phyloP scores from a whole-genome alignment of 2,329 filamentous ascomycete genomes.

The Alternaria novae-zelandiae region DNA sequence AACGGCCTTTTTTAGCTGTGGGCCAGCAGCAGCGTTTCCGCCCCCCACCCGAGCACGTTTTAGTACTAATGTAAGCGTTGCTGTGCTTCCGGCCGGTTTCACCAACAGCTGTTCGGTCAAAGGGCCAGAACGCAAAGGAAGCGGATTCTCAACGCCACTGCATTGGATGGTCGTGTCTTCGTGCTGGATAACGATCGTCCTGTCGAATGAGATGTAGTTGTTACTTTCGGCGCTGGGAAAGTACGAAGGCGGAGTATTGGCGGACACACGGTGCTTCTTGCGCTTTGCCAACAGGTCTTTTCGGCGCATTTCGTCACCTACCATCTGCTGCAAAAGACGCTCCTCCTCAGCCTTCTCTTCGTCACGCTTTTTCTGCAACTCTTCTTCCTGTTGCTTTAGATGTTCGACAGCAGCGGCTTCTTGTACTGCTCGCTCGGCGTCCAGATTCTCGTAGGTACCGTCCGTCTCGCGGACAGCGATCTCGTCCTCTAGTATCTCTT shows the following conservation, averaged over 20 bases:
- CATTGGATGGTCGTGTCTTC: constrained; percentile 69
- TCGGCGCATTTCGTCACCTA: constrained; percentile 75
- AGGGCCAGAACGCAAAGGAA: constrained; percentile 68
- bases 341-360: constrained; percentile 70
- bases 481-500: constrained; percentile 83
- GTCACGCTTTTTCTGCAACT: constrained; percentile 49
- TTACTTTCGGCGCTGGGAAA: constrained; percentile 47
- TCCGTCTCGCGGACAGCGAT: constrained; percentile 77
- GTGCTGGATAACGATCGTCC: constrained; percentile 68
- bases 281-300: constrained; percentile 65
- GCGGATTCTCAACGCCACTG: constrained; percentile 70
- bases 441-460: constrained; percentile 79
- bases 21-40: constrained; percentile 66
- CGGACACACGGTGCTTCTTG: constrained; percentile 58
- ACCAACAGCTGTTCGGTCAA: constrained; percentile 75
- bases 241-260: constrained; percentile 41
- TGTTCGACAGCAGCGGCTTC: constrained; percentile 72
- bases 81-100: constrained; percentile 65
- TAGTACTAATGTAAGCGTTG: constrained; percentile 65
- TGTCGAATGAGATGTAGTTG: constrained; percentile 67
- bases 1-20: constrained; percentile 76
- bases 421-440: constrained; percentile 85
- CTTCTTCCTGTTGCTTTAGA: constrained; percentile 55
- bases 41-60: constrained; percentile 52
- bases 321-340: constrained; percentile 71